Evolutionary conservation across 345 rosid genomes (phyloP), one percentile per base, ranked within the genome.

Genomic region (Populus pruinosa): DNA sequence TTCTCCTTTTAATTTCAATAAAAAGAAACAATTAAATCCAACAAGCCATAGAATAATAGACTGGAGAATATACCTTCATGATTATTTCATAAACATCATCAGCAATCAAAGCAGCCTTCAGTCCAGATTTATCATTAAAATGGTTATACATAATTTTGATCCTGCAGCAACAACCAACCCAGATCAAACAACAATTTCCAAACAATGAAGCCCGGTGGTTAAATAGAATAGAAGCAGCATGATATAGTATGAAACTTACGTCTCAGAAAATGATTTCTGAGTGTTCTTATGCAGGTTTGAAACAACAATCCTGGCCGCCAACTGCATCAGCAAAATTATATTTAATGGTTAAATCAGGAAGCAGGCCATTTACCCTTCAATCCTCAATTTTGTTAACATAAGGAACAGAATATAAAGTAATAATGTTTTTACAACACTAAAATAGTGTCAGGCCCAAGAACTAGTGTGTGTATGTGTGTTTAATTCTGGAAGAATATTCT

Each of bases 221-320:
- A 29, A 35, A 2, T 21, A 23, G 53, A 23, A 4, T 14, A 23
- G 53, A 20, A 2, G 80, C 33, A 84, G 72, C 12, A 25, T 23
- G 3, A 3, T 23, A n/a, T 59, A 10, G n/a, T 47, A 59, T 59
- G 29, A 8, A 69, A 86, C 99, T 84, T 83, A 96, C 99, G 97
- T 94, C 82, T 96, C 99, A 0, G 99, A 96, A 79, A 96, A 96
- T 4, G 88, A 90, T 67, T 96, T 96, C 87, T 83, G 90, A 5
- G 99, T 96, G 79, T 94, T 96, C 89, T 96, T 96, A 81, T 96
- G 98, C 73, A 96, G 92, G 87, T 96, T 96, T 6, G 98, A 96
- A 13, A 96, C 99, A 76, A 85, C 99, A 78, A 96, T 92, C 81
- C 99, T 92, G 0, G 99, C 99, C 77, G 98, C 99, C 90, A 96